Conservation (phyloP, 306 rosid genomes). For the Citrullus colocynthis region DNA sequence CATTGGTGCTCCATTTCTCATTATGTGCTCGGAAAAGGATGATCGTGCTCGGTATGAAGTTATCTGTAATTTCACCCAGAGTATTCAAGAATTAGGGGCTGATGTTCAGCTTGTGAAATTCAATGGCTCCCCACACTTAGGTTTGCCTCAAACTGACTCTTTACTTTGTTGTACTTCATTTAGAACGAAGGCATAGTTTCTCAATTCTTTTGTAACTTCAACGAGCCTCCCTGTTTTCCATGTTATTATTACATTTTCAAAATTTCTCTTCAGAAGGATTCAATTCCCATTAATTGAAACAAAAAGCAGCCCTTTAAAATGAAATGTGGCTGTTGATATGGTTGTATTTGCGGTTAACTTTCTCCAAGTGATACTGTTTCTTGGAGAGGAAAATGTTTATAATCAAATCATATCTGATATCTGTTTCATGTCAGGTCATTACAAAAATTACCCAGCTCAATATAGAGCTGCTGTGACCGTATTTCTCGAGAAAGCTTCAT, state of each 20-base stretch:
- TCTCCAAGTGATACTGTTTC: neutral
- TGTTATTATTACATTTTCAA: neutral
- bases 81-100: slow-evolving; percentile 59
- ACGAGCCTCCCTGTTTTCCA: neutral
- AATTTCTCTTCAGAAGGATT: neutral
- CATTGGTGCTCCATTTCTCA: slow-evolving; percentile 87
- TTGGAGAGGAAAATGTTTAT: neutral
- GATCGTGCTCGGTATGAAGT: slow-evolving; percentile 55
- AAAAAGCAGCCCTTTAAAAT: neutral
- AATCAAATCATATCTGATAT: neutral
- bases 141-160: slow-evolving; percentile 29
- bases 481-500: slow-evolving; percentile 45
- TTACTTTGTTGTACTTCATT: neutral
- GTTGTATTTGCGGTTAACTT: neutral
- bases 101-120: slow-evolving; percentile 76
- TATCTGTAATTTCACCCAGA: slow-evolving; percentile 47
- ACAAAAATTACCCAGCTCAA: slow-evolving; percentile 40
- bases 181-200: neutral
- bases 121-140: slow-evolving; percentile 67
- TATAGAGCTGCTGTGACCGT: slow-evolving; percentile 45
- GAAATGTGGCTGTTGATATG: neutral
- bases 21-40: slow-evolving; percentile 79
- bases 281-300: neutral
- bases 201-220: neutral
- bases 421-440: slow-evolving; percentile 34